Base-by-base conservation (phyloP, 345 rosid species). In the Aurinia saxatilis region DNA sequence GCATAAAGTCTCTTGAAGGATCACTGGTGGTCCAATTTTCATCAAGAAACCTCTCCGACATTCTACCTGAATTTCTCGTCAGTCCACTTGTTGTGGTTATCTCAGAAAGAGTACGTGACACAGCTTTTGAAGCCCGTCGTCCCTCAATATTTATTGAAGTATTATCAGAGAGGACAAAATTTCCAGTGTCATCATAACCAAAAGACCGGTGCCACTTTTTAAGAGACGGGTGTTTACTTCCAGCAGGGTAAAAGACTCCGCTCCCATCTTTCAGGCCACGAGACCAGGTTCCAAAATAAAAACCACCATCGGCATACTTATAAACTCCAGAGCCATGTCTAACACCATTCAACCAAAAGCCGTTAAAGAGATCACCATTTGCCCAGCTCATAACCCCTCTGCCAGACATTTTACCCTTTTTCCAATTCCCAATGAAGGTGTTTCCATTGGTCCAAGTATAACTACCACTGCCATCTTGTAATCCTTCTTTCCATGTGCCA, bases 321-420 rank as follows among this genome's bases (percentile, higher is more conserved):
- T 92, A 89, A 65, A 86, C 74, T 33, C 98, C 98, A 33, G 89
- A 85, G 25, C 96, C 96, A 61, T 92, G 83, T 67, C 84, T 82
- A 33, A 76, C 62, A 29, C 93, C 96, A 74, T 89, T 87, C 64
- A 75, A 58, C 98, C 98, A 92, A 79, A 66, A 74, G 12, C 98
- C 98, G 35, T 87, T 78, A 38, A 75, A 92, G 18, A 82, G 48
- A 73, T 92, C 98, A 42, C 98, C 93, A 41, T 79, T 85, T 19
- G 18, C 79, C 98, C 98, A 92, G 72, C 81, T 84, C 96, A 92
- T 89, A 52, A 83, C 77, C 48, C 98, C 98, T 79, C 85, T 81
- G 5, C 96, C 98, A 65, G 75, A 73, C 95, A 92, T 85, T 78
- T 72, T 78, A 63, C 98, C 91, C 23, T 60, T 77, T 78, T 82